Evolutionary conservation across 192 early-diverging fungal species (phyloP), one percentile per base, ranked within the genome.

Genomic region (Kappamyces sp.): DNA sequence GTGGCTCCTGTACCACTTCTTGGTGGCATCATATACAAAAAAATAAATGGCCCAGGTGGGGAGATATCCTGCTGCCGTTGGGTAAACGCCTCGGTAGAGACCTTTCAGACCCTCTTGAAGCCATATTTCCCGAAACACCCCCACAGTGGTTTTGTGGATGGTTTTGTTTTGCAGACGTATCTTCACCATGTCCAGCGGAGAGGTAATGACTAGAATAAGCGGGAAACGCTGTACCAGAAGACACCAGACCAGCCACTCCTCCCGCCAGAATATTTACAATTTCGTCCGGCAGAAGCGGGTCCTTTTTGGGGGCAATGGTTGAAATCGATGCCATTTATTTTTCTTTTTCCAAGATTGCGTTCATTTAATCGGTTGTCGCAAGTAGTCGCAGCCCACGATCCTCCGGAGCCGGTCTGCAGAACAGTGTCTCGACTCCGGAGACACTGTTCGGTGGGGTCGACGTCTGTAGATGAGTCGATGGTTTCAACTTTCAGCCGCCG

Each of bases 141-240:
- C 71, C 64, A 73, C 12, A 3, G 81, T 86, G 11, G 63, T 42
- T 41, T 22, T 22, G 49, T 43, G 36, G 45, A 74, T 79, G n/a
- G 83, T 85, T 29, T 62, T 67, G 66, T 98, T 93, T 72, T 98
- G 94, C 49, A 95, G 72, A 38, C 94, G 76, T 29, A 93, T 88
- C 61, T 98, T 98, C 45, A 94, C 87, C 22, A 98, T 90, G 68
- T 98, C 94, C 31, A 98, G 69, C 3, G 94, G 94, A 68, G 90
- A 91, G 22, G 22, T 22, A 22, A 22, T 22, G 22, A 22, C 22
- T 6, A 88, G 22, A 45, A 45, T 45, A 45, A n/a, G 12, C 43
- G 12, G 22, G 22, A 34, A 42, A 58, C 2, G 55, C 90, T 14
- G 91, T 81, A 14, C 89, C 73, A 4, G 90, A 86, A 9, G 89